Evolutionary conservation across 1,139 yeast species (phyloP).

Genomic region (Taiozyma sp.): DNA sequence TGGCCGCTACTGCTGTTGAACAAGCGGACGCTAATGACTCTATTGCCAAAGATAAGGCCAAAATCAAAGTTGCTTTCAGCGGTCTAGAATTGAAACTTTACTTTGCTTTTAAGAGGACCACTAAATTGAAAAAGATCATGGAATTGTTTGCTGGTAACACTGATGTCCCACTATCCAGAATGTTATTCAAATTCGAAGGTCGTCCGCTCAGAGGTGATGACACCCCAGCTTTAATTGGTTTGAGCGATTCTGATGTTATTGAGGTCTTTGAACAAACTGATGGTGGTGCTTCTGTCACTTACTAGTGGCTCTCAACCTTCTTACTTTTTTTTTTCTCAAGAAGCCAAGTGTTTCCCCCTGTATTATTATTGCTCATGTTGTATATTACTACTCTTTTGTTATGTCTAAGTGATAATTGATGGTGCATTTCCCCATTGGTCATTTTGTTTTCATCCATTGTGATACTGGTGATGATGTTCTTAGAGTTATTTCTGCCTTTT

Average conservation of each 20-base stretch:
- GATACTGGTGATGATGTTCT: neutral
- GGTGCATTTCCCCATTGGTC: neutral
- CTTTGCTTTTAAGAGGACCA: slow-evolving; percentile 11
- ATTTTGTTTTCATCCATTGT: neutral
- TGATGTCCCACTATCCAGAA: neutral
- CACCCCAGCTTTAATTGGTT: slow-evolving; percentile 10
- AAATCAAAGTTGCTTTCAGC: slow-evolving; percentile 14
- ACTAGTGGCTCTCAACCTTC: neutral
- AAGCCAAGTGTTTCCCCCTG: neutral
- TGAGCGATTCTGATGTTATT: slow-evolving; percentile 11
- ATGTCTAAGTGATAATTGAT: neutral
- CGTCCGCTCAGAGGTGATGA: neutral
- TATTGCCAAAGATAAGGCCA: neutral
- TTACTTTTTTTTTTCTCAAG: neutral
- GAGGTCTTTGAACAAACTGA: slow-evolving; percentile 7
- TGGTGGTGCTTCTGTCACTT: slow-evolving; percentile 7
- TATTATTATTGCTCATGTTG: neutral
- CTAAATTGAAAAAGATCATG: slow-evolving; percentile 15
- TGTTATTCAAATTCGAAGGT: slow-evolving; percentile 10
- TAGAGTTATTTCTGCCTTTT: neutral
- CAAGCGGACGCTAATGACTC: neutral
- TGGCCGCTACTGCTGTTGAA: neutral
- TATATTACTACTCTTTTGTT: neutral
- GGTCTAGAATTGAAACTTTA: slow-evolving; percentile 13
- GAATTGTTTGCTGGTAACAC: slow-evolving; percentile 10